These are phyloP conservation scores for Backusella mclennaniae DNA, from an alignment of 192 early-diverging fungal species.

Conservation along the genomic window DNA sequence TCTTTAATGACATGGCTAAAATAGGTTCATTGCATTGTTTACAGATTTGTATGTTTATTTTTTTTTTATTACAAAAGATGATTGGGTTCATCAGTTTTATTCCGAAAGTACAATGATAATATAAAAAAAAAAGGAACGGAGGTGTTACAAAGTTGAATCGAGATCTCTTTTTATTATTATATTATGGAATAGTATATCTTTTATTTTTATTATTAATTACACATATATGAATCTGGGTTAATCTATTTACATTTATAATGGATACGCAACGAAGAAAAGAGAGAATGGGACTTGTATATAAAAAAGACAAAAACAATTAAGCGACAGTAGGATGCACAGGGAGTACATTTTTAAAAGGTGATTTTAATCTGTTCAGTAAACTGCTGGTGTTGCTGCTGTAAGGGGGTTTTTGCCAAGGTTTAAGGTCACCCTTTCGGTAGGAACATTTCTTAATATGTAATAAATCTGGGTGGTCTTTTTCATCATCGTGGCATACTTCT, in stretches of 20 bases:
- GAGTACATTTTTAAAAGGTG: slow-evolving; percentile 12
- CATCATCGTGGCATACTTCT: slow-evolving; percentile 26
- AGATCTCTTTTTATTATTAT: not conserved
- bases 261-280: not conserved
- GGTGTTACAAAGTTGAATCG: not conserved
- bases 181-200: not conserved
- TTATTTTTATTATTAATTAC: slow-evolving; percentile 4
- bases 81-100: not conserved
- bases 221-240: not conserved
- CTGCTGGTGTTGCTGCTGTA: not conserved
- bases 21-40: not conserved
- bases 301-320: slow-evolving; percentile 1
- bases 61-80: not conserved
- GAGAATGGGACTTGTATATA: not conserved
- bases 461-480: slow-evolving; percentile 33
- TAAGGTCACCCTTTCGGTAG: slow-evolving; percentile 5
- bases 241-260: slow-evolving; percentile 7
- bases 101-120: not conserved
- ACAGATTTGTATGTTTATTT: not conserved
- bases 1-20: not conserved
- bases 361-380: slow-evolving; percentile 14
- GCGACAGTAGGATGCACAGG: slow-evolving; percentile 2
- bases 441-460: not conserved
- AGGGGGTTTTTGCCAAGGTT: slow-evolving; percentile 28
- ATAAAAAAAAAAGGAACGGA: not conserved